Evolutionary conservation across 2,329 filamentous ascomycete species (phyloP).

Genomic region (Pseudopyricularia javanii): DNA sequence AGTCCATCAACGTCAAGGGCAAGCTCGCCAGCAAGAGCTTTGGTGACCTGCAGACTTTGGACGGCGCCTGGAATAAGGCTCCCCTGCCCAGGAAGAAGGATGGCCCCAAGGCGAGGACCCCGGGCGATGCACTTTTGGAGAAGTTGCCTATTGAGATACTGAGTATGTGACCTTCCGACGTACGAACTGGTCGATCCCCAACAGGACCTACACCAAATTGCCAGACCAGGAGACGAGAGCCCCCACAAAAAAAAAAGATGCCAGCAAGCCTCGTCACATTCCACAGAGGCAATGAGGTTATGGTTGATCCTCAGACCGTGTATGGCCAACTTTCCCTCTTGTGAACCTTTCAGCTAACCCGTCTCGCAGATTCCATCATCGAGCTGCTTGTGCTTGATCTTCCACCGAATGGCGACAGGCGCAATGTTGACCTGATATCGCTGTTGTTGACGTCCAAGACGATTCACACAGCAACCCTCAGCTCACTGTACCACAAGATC

Average conservation of each 20-base stretch:
- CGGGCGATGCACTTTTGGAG: slow-evolving; percentile 50
- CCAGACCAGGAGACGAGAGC: background rate
- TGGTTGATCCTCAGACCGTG: background rate
- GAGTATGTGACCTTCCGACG: slow-evolving; percentile 34
- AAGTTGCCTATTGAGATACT: slow-evolving; percentile 58
- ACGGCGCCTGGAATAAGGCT: slow-evolving; percentile 35
- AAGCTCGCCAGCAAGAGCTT: slow-evolving; percentile 49
- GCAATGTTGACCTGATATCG: slow-evolving; percentile 68
- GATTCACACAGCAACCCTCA: slow-evolving; percentile 60
- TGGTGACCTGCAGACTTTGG: slow-evolving; percentile 43
- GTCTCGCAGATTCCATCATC: slow-evolving; percentile 52
- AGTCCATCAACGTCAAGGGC: slow-evolving; percentile 46
- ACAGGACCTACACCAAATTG: background rate
- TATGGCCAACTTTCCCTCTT: background rate
- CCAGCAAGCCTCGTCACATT: background rate
- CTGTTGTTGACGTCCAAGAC: slow-evolving; percentile 65
- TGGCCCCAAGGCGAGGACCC: slow-evolving; percentile 8
- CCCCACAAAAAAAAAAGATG: background rate
- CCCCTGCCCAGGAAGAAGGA: background rate
- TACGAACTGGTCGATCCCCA: background rate
- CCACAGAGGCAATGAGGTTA: background rate
- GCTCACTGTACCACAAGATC: slow-evolving; percentile 66
- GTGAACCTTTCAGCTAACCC: slow-evolving; percentile 1
- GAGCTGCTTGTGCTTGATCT: slow-evolving; percentile 63
- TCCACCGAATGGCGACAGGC: slow-evolving; percentile 60